phyloP scores from a whole-genome alignment of 345 rosid species.

The Arabis hirsuta region DNA sequence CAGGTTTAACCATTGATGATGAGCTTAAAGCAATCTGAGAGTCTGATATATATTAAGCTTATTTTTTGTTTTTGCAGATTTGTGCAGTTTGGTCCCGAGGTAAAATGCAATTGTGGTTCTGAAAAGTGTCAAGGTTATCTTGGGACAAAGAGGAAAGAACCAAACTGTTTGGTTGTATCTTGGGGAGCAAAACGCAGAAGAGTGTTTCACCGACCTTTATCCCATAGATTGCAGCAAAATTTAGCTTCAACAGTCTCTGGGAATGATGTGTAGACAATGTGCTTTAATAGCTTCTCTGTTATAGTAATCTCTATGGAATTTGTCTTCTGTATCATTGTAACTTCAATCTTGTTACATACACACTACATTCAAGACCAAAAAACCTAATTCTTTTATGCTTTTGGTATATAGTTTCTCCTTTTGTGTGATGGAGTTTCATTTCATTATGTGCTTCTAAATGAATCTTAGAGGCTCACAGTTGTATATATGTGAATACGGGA shows the following conservation, averaged over 20 bases:
- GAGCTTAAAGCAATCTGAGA: neutral
- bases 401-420: neutral
- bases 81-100: constrained; percentile 94
- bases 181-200: constrained; percentile 96
- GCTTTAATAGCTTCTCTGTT: neutral
- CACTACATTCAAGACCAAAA: neutral
- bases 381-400: neutral
- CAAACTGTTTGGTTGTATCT: constrained; percentile 50
- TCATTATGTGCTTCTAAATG: neutral
- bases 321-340: constrained; percentile 3
- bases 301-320: neutral
- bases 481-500: neutral
- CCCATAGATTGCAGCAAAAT: constrained; percentile 28
- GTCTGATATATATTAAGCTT: constrained; percentile 7
- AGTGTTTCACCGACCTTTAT: constrained; percentile 30
- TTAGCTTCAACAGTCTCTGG: neutral
- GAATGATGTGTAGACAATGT: neutral
- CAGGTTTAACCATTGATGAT: constrained; percentile 54
- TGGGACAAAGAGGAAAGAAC: constrained; percentile 70
- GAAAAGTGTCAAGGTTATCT: constrained; percentile 78
- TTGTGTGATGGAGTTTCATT: neutral
- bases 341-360: constrained; percentile 8
- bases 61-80: constrained; percentile 50
- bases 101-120: constrained; percentile 83
- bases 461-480: constrained; percentile 2